A percentile compares a stretch with the other conserved stretches of the same genome.
phyloP scores from a whole-genome alignment of 2,329 filamentous ascomycete genomes.

The Aspergillus ruber region DNA sequence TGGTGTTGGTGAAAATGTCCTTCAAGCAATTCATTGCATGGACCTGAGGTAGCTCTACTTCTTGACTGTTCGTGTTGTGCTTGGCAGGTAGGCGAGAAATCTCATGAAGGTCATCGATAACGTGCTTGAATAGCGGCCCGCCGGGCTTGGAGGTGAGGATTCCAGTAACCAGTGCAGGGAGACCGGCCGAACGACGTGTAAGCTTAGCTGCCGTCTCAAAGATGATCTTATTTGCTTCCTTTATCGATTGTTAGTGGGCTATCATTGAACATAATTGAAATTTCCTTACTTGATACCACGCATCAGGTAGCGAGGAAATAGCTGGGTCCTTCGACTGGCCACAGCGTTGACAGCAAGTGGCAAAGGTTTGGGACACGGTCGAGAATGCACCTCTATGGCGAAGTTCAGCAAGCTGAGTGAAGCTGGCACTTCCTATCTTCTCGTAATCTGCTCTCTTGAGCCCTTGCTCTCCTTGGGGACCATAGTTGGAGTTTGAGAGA shows the following conservation, averaged over 20 bases:
- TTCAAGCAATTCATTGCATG: slow-evolving; percentile 92
- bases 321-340: slow-evolving; percentile 45
- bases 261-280: slow-evolving; percentile 5
- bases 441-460: slow-evolving; percentile 54
- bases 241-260: slow-evolving; percentile 7
- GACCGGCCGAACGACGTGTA: slow-evolving; percentile 83
- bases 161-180: slow-evolving; percentile 79
- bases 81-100: slow-evolving; percentile 29
- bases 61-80: slow-evolving; percentile 25
- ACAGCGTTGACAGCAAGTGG: slow-evolving; percentile 66
- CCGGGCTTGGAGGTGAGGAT: slow-evolving; percentile 60
- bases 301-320: slow-evolving; percentile 47
- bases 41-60: slow-evolving; percentile 71
- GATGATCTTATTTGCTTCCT: slow-evolving; percentile 60
- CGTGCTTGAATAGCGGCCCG: slow-evolving; percentile 36
- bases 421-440: slow-evolving; percentile 65
- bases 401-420: slow-evolving; percentile 73
- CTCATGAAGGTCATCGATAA: slow-evolving; percentile 36
- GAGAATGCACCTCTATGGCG: slow-evolving; percentile 90
- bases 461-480: slow-evolving; percentile 38
- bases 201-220: slow-evolving; percentile 67
- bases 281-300: slow-evolving; percentile 62
- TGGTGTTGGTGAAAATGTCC: slow-evolving; percentile 80
- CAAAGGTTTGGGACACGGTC: slow-evolving; percentile 83
- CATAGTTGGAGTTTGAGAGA: slow-evolving; percentile 49